A percentile compares a stretch with the other conserved stretches of the same genome.
phyloP scores from a whole-genome alignment of 2,329 filamentous ascomycete genomes.

The Fusarium kyushuense region DNA sequence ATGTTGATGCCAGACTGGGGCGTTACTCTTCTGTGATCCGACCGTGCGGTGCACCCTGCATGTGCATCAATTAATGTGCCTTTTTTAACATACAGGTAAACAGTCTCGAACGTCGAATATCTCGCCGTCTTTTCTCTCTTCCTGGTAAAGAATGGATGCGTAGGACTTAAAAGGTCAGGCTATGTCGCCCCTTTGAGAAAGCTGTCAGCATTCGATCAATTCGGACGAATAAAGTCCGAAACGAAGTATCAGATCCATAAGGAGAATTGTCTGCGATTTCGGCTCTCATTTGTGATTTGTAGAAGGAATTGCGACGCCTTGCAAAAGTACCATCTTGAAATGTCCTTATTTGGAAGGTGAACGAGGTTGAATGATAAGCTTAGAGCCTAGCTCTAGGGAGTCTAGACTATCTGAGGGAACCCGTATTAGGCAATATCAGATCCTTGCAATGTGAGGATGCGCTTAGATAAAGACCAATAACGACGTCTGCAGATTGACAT shows the following conservation, averaged over 20 bases:
- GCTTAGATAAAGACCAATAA: neutral
- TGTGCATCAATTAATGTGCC: neutral
- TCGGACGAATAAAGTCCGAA: conserved; percentile 17
- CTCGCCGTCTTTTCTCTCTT: neutral
- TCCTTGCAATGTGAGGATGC: neutral
- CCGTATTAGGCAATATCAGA: neutral
- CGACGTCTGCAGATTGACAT: neutral
- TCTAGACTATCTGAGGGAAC: neutral
- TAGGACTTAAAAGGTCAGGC: neutral
- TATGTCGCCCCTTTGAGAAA: neutral
- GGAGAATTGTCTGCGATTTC: conserved; percentile 3
- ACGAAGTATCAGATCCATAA: neutral
- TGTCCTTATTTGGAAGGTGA: conserved; percentile 41
- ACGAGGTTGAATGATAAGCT: conserved; percentile 9
- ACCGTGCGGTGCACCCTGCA: neutral
- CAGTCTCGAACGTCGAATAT: neutral
- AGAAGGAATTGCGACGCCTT: conserved; percentile 2
- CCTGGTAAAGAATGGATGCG: neutral
- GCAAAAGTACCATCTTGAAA: conserved; percentile 41
- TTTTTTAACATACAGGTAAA: neutral
- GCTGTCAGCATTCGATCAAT: conserved; percentile 15
- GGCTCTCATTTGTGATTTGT: conserved; percentile 2
- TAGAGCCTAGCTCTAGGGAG: neutral
- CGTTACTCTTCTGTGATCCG: neutral
- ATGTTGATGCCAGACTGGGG: neutral